phyloP scores from a whole-genome alignment of 495 filamentous ascomycete genomes.

The Daldinia vernicosa region DNA sequence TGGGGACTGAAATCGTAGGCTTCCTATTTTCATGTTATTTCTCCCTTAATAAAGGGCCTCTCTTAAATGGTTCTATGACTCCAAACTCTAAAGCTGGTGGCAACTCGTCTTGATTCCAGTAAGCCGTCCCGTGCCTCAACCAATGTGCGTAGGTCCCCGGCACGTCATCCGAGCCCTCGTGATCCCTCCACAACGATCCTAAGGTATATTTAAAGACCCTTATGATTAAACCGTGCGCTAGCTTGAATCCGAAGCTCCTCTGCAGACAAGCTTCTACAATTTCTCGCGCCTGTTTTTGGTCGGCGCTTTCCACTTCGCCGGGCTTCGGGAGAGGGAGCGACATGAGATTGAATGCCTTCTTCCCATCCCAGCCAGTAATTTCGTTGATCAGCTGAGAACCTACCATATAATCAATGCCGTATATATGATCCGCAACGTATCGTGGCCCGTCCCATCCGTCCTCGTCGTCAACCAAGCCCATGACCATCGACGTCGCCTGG shows the following conservation, averaged over 20 bases:
- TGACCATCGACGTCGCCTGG: conserved; percentile 58
- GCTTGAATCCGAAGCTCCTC: conserved; percentile 61
- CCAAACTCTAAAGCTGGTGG: conserved; percentile 47
- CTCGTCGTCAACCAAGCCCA: conserved; percentile 61
- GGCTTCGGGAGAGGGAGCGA: conserved; percentile 56
- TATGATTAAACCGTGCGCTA: conserved; percentile 62
- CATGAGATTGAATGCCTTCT: conserved; percentile 59
- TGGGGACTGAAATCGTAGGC: neutral
- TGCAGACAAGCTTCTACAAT: conserved; percentile 60
- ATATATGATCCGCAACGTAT: conserved; percentile 58
- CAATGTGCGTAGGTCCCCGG: conserved; percentile 58
- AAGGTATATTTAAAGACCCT: conserved; percentile 55
- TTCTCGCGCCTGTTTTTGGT: conserved; percentile 59
- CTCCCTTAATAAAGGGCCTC: conserved; percentile 49
- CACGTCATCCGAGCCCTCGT: conserved; percentile 55
- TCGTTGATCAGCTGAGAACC: conserved; percentile 63
- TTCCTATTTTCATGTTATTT: conserved; percentile 24
- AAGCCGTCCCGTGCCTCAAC: conserved; percentile 54
- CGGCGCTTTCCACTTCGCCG: conserved; percentile 56
- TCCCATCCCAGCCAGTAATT: conserved; percentile 59
- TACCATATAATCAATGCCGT: conserved; percentile 59
- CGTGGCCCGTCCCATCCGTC: conserved; percentile 63
- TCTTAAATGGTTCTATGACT: conserved; percentile 52
- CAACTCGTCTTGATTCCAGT: conserved; percentile 51
- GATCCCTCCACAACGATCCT: conserved; percentile 58